Percentiles rank a stretch among this genome's conserved stretches.
Evolutionary conservation across 2,329 filamentous ascomycete species (phyloP).

Genomic region (Chrysoporthe deuterocubensis): DNA sequence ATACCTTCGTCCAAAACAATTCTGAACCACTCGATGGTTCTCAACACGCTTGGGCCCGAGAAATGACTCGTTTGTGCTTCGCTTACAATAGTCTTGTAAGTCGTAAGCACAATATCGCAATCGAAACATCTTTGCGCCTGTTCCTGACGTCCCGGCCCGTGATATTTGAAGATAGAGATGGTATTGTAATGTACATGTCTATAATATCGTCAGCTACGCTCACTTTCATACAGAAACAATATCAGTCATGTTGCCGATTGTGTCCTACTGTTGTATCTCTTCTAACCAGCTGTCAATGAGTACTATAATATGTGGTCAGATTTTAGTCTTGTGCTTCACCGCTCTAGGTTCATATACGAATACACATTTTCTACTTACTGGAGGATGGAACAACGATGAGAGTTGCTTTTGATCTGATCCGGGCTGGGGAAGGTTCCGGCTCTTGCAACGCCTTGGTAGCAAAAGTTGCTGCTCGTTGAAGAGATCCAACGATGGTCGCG

Average conservation of each 20-base stretch:
- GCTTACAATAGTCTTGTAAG: conserved; percentile 4
- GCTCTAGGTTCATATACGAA: background rate
- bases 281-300: conserved; percentile 9
- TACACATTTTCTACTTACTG: background rate
- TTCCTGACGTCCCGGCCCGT: conserved; percentile 1
- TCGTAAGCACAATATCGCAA: conserved; percentile 15
- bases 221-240: background rate
- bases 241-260: no score
- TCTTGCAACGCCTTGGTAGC: background rate
- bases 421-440: background rate
- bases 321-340: background rate
- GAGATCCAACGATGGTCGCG: conserved; percentile 26
- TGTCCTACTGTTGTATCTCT: conserved; percentile 4
- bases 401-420: conserved; percentile 4
- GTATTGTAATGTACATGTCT: background rate
- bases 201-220: background rate
- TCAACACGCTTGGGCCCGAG: background rate
- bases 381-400: conserved; percentile 9
- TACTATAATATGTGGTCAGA: background rate
- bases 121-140: background rate
- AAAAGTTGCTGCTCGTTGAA: conserved; percentile 30
- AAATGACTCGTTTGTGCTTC: background rate
- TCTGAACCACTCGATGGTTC: conserved; percentile 9
- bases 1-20: conserved; percentile 33
- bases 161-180: conserved; percentile 3